Percentiles rank a stretch among this genome's conserved stretches.
These are phyloP conservation scores for Podospora appendiculata DNA, from an alignment of 495 filamentous ascomycete species.

Conservation along the genomic window DNA sequence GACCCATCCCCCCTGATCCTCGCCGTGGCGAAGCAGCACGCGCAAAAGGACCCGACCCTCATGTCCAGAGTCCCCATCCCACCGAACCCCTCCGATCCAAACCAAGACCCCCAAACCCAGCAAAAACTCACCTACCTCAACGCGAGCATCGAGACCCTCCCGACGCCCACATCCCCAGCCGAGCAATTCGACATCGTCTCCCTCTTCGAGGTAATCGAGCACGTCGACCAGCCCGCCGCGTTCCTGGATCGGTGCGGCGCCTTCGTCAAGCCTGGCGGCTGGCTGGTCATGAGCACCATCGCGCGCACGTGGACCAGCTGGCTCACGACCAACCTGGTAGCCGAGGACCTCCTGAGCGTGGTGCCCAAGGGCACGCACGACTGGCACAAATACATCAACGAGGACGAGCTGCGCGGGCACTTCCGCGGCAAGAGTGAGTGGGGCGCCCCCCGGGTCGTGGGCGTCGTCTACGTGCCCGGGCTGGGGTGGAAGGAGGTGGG, in stretches of 20 bases:
- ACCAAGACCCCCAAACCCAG: too few species aligned
- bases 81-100: too few species aligned
- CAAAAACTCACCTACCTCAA: constrained; percentile 64
- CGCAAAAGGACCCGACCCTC: constrained; percentile 55
- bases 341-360: constrained; percentile 79
- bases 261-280: constrained; percentile 84
- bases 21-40: constrained; percentile 68
- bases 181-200: constrained; percentile 64
- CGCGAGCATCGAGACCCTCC: constrained; percentile 59
- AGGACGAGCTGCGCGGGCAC: constrained; percentile 62
- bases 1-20: constrained; percentile 79
- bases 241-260: constrained; percentile 63
- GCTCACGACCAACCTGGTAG: constrained; percentile 84
- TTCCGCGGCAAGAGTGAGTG: constrained; percentile 32
- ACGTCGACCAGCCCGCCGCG: constrained; percentile 61
- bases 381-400: constrained; percentile 92
- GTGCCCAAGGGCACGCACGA: constrained; percentile 92
- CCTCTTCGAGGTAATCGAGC: constrained; percentile 91
- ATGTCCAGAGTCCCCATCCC: constrained; percentile 12
- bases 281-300: constrained; percentile 87
- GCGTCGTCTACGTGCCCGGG: constrained; percentile 84
- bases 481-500: constrained; percentile 81
- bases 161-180: constrained; percentile 17
- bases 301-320: constrained; percentile 79
- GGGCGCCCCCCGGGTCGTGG: constrained; percentile 55